Evolutionary conservation across 495 filamentous ascomycete genomes (phyloP), one percentile per base, ranked within the genome.

Genomic region (Neurospora tetrasperma): DNA sequence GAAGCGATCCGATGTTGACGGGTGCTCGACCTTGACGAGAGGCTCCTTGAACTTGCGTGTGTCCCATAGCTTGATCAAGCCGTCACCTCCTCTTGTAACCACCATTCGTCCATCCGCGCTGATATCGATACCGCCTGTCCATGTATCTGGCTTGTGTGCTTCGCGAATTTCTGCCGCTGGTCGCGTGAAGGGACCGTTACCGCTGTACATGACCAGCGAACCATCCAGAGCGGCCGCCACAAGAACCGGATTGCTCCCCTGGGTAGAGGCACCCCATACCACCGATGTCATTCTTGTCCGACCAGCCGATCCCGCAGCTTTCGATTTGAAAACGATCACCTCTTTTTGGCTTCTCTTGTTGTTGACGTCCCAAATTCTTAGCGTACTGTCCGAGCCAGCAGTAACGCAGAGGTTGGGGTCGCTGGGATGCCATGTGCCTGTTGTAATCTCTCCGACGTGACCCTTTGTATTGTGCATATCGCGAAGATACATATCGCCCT

Each of bases 401-500:
- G 96, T 98, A 18, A 93, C 93, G 79, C 92, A 94, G 3, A 94
- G 74, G 71, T 96, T 92, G 75, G 86, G 86, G 77, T 98, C 89
- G 3, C 89, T 90, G 4, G 96, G 96, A 81, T 92, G 91, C 96
- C 96, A 99, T 44, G 89, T 90, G 4, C 93, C 96, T 27, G 90
- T 90, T 35, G 92, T 92, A 40, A 96, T 89, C 81, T 97, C 96
- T 1, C 94, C 92, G 46, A 97, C 88, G 78, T 99, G 96, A 0
- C 96, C 96, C 78, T 98, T 98, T 0, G 96, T 99, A 79, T 98
- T 93, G 79, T 98, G 87, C 88, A 97, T 93, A 78, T 99, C 96
- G 46, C 96, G 88, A 72, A 99, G 82, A 78, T 99, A 99, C 95
- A 97, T 97, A 78, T 99, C 96, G 27, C 96, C 96, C 82, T 99